These are phyloP conservation scores for Cercis canadensis DNA, from an alignment of 306 rosid species.

Conservation along the genomic window DNA sequence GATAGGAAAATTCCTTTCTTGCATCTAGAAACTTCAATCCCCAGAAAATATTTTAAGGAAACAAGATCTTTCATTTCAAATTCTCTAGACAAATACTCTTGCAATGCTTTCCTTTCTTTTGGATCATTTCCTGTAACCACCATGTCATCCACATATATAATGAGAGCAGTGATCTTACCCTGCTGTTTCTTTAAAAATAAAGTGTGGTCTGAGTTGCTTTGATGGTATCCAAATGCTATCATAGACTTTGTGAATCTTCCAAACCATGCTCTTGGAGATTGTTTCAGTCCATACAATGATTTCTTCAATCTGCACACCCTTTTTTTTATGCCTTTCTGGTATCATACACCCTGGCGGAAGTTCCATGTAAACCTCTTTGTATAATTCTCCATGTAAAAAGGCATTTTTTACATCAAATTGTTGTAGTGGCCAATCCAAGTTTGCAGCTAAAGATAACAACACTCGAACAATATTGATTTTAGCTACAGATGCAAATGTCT, in stretches of 20 bases:
- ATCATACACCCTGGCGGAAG: too few relatives aligned
- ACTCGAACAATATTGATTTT: slow-evolving; percentile 5
- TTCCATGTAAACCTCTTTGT: too few relatives aligned
- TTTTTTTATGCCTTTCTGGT: too few relatives aligned
- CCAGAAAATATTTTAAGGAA: too few relatives aligned
- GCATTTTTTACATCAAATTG: too few relatives aligned
- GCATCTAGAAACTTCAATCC: too few relatives aligned
- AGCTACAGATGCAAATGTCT: not conserved
- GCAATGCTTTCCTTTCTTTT: not conserved
- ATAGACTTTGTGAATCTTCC: slow-evolving; percentile 13
- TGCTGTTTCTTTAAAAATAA: not conserved
- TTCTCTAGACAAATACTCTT: not conserved
- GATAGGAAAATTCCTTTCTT: slow-evolving; percentile 21
- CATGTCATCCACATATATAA: too few relatives aligned
- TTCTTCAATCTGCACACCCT: too few relatives aligned
- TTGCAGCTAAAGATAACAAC: not conserved
- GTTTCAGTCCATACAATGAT: slow-evolving; percentile 3
- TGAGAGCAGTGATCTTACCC: slow-evolving; percentile 10
- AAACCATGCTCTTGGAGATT: slow-evolving; percentile 1
- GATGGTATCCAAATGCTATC: not conserved
- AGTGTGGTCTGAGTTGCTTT: slow-evolving; percentile 7
- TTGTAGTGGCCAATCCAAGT: too few relatives aligned
- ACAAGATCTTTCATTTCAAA: slow-evolving; percentile 32
- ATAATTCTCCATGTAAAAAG: too few relatives aligned
- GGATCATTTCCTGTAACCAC: not conserved